Conservation (phyloP, 164 flowering plant genomes). For the Echeveria elegans region DNA sequence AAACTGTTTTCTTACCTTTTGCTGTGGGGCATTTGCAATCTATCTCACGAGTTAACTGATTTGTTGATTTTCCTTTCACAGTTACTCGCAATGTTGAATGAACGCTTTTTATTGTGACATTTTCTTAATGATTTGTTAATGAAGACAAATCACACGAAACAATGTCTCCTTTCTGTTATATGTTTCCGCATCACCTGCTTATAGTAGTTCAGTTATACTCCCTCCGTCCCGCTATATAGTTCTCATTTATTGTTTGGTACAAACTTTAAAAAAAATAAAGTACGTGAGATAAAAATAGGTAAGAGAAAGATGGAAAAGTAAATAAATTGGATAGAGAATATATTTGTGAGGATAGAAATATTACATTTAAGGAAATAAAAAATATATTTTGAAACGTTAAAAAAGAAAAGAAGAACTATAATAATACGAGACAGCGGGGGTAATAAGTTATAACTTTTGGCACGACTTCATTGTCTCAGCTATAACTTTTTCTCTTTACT, state of each 20-base stretch:
- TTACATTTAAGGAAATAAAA: no score
- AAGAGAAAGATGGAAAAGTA: no score
- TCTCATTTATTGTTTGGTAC: no score
- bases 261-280: no score
- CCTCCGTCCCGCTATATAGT: not conserved
- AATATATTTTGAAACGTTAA: no score
- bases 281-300: no score
- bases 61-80: not conserved
- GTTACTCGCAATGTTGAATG: not conserved
- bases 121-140: not conserved
- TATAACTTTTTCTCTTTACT: constrained; percentile 1
- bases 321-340: no score
- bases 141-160: not conserved
- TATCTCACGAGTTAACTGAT: not conserved
- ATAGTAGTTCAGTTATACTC: not conserved
- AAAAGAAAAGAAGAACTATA: no score
- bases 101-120: not conserved
- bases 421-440: no score
- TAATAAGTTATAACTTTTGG: constrained; percentile 32
- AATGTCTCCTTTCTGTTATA: not conserved
- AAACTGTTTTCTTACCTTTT: not conserved
- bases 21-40: not conserved
- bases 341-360: no score
- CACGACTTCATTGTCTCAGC: not conserved
- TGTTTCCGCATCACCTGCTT: not conserved